phyloP scores from a whole-genome alignment of 2,329 filamentous ascomycete genomes.

The Neofusicoccum cordaticola region DNA sequence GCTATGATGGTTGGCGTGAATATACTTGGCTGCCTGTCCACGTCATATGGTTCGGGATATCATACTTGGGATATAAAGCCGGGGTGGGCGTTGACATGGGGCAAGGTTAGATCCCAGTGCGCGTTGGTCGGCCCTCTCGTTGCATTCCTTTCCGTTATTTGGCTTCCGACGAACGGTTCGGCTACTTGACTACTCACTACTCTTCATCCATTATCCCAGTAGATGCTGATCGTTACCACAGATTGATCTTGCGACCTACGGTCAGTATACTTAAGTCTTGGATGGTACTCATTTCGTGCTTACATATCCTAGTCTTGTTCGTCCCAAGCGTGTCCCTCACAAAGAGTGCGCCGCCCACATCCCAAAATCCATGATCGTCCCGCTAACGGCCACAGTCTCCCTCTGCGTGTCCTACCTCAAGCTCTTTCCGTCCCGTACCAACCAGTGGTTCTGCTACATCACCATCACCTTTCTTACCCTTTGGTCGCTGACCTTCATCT shows the following conservation, averaged over 20 bases:
- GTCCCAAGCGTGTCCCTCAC: slow-evolving; percentile 26
- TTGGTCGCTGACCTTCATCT: slow-evolving; percentile 25
- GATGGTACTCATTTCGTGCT: no score
- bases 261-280: not conserved
- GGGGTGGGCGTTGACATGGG: slow-evolving; percentile 5
- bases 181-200: not conserved
- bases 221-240: slow-evolving; percentile 21
- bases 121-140: not conserved
- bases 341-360: slow-evolving; percentile 23
- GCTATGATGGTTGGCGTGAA: slow-evolving; percentile 24
- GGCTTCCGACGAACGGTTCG: no score
- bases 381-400: slow-evolving; percentile 10
- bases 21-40: slow-evolving; percentile 28
- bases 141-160: not conserved
- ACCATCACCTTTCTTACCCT: slow-evolving; percentile 26
- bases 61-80: slow-evolving; percentile 25
- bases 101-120: slow-evolving; percentile 4
- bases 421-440: slow-evolving; percentile 28
- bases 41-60: slow-evolving; percentile 29
- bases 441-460: slow-evolving; percentile 29
- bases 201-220: not conserved
- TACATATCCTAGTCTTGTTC: slow-evolving; percentile 23
- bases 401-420: slow-evolving; percentile 19
- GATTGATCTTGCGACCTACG: slow-evolving; percentile 16
- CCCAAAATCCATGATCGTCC: slow-evolving; percentile 16